Evolutionary conservation across 805 yeast genomes (phyloP).

Genomic region (Barnettozyma sp.): DNA sequence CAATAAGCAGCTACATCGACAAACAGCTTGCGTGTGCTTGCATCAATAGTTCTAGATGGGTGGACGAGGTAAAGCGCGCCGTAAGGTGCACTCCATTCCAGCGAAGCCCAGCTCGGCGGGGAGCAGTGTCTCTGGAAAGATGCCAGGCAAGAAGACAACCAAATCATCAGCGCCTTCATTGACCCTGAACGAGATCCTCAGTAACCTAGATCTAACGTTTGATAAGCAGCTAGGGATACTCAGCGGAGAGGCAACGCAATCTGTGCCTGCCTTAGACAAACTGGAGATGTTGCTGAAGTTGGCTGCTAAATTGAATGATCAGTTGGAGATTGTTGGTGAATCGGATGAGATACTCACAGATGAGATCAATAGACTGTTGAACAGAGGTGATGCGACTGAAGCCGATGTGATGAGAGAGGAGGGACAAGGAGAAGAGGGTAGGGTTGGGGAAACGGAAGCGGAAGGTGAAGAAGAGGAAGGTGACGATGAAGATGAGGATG

Average conservation of each 20-base stretch:
- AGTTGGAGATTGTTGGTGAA: constrained; percentile 27
- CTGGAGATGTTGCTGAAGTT: constrained; percentile 27
- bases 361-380: constrained; percentile 10
- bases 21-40: constrained; percentile 3
- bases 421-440: constrained; percentile 30
- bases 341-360: constrained; percentile 21
- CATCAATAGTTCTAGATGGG: too few relatives aligned
- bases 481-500: constrained; percentile 35
- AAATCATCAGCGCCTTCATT: constrained; percentile 32
- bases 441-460: constrained; percentile 33
- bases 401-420: constrained; percentile 7
- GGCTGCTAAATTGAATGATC: constrained; percentile 37
- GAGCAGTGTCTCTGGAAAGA: constrained; percentile 16
- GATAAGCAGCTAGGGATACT: constrained; percentile 54
- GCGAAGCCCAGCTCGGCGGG: background rate
- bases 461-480: constrained; percentile 34
- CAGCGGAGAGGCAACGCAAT: constrained; percentile 49
- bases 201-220: constrained; percentile 45
- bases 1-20: too few relatives aligned
- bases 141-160: constrained; percentile 24
- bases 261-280: constrained; percentile 28
- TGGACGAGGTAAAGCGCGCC: constrained; percentile 9
- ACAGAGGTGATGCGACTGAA: constrained; percentile 3
- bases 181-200: constrained; percentile 44
- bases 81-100: constrained; percentile 3